Percentiles rank a stretch among this genome's conserved stretches.
Conservation (phyloP, 768 basidiomycete genomes). For the Artomyces pyxidatus region DNA sequence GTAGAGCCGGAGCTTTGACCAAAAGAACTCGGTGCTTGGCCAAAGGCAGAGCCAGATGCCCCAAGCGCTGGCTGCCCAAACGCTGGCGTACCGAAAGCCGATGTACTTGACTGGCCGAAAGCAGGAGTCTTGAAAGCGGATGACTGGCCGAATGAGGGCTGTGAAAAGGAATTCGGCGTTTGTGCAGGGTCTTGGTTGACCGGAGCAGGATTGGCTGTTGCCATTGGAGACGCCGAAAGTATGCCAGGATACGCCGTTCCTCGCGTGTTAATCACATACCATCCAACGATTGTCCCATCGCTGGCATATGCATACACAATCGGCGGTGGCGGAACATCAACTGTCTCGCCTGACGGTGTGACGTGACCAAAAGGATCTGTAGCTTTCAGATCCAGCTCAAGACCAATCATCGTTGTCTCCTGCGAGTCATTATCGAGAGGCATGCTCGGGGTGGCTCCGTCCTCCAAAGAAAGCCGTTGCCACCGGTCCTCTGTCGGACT, state of each 20-base stretch:
- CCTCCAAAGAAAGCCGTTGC: conserved; percentile 39
- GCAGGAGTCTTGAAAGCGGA: background rate
- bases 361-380: conserved; percentile 29
- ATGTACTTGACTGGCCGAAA: too few relatives aligned
- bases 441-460: conserved; percentile 45
- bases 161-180: conserved; percentile 5
- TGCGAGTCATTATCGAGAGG: conserved; percentile 63
- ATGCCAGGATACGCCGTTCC: conserved; percentile 50
- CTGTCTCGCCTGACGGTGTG: conserved; percentile 32
- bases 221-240: conserved; percentile 15
- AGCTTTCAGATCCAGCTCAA: conserved; percentile 61
- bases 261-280: conserved; percentile 56
- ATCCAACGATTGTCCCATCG: conserved; percentile 70
- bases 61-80: conserved; percentile 25
- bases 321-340: conserved; percentile 43
- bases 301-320: conserved; percentile 70
- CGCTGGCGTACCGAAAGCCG: conserved; percentile 18
- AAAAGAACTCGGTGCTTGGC: conserved; percentile 2
- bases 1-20: conserved; percentile 25
- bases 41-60: conserved; percentile 10
- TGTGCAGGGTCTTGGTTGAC: background rate
- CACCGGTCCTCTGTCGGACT: conserved; percentile 28
- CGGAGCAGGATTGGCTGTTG: conserved; percentile 2
- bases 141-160: conserved; percentile 16
- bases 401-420: conserved; percentile 59